Evolutionary conservation across 139 green algal genomes (phyloP), one percentile per base, ranked within the genome.

Genomic region (Zygnema cylindricum): DNA sequence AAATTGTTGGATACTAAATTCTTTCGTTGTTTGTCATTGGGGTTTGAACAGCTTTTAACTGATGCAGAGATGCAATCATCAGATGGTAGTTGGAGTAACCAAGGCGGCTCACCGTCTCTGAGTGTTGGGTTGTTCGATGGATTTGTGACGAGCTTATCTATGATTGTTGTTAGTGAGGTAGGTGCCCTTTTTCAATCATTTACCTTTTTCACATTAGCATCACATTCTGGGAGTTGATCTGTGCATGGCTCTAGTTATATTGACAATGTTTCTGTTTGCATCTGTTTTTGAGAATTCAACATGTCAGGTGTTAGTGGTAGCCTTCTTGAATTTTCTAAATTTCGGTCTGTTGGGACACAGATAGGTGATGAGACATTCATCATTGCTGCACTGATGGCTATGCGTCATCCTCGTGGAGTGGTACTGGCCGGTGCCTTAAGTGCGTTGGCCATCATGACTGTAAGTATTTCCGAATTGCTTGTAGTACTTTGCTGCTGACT

Each of bases 301-400:
- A 11, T 23, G 25, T 2, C 43, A 16, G 11, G 23, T 36, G 55
- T 79, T 81, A 21, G 3, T 39, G 57, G 55, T 2, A 33, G 36
- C 1, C 36, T 78, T 23, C 43, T 11, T 69, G 21, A 39, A 33
- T 69, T 1, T 22, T 43, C 77, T 71, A 1, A 23, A n/a, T 43
- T 63, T 3, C 33, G 16, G 25, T 69, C 2, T 25, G 0, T 25
- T 39, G 1, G 54, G 36, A 1, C 23, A 38, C 92, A 94, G 81
- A 69, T 95, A 32, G 92, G 92, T 1, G 92, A 95, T 84, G 92
- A 95, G 86, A 95, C 92, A 55, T 95, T 95, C 82, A 95, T 95
- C 81, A 95, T 95, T 43, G 92, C 92, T 1, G 92, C 92, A 0
- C 85, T 95, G 32, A 93, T 95, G 91, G 92, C 92, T 3, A 95